phyloP scores from a whole-genome alignment of 192 early-diverging fungal genomes.

The Backusella liffmaniae region DNA sequence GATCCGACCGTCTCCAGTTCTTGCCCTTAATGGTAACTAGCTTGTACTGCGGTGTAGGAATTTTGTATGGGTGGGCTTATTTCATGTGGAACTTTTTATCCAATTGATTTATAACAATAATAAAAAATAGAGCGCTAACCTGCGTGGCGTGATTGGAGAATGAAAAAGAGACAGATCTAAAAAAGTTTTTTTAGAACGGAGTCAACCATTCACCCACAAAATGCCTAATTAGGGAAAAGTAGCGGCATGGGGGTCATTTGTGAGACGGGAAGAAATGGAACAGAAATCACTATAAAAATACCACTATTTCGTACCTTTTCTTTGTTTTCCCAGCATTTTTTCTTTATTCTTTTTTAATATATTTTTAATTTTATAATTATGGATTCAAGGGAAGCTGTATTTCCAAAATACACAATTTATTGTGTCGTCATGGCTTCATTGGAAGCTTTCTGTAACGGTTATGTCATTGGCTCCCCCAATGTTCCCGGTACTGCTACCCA shows the following conservation, averaged over 20 bases:
- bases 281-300: neutral
- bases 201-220: neutral
- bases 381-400: slow-evolving; percentile 41
- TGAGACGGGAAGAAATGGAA: neutral
- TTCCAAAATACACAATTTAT: slow-evolving; percentile 42
- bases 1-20: slow-evolving; percentile 60
- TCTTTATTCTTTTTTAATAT: slow-evolving; percentile 1
- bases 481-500: slow-evolving; percentile 38
- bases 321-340: slow-evolving; percentile 2
- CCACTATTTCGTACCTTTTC: neutral
- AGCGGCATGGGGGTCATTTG: neutral
- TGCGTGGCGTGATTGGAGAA: neutral
- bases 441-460: slow-evolving; percentile 41
- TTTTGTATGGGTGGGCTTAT: slow-evolving; percentile 67
- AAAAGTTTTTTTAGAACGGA: neutral
- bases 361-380: slow-evolving; percentile 5
- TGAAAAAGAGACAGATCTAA: neutral
- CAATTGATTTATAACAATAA: neutral
- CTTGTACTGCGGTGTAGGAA: slow-evolving; percentile 72
- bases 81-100: slow-evolving; percentile 40
- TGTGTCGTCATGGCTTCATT: slow-evolving; percentile 36
- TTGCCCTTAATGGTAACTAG: slow-evolving; percentile 81
- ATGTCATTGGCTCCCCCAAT: slow-evolving; percentile 48
- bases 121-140: neutral
- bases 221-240: neutral